Percentiles rank a stretch among this genome's conserved stretches.
These are phyloP conservation scores for Physcia stellaris DNA, from an alignment of 495 filamentous ascomycete species.

Conservation along the genomic window DNA sequence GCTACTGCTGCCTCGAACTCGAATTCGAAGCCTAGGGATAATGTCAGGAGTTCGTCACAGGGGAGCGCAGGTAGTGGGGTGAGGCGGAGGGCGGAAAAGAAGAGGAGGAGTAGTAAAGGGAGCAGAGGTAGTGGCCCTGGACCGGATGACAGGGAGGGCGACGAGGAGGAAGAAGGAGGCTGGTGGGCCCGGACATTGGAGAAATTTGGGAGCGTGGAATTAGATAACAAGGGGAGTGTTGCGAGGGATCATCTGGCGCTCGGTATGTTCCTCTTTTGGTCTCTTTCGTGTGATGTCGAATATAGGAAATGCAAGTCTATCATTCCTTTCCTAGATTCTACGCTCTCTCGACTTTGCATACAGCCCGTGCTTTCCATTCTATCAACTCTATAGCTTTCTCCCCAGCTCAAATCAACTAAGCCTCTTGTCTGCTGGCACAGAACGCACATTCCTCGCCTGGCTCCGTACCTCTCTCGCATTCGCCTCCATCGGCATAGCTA, in stretches of 20 bases:
- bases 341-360: background rate
- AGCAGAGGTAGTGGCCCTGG: background rate
- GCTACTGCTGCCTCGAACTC: constrained; percentile 1
- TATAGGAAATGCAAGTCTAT: no score
- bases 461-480: constrained; percentile 90
- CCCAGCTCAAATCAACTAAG: no score
- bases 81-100: background rate
- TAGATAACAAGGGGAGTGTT: constrained; percentile 95
- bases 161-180: constrained; percentile 18
- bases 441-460: constrained; percentile 96
- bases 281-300: no score
- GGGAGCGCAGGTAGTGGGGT: background rate
- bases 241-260: constrained; percentile 89
- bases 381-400: background rate
- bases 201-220: constrained; percentile 69
- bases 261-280: constrained; percentile 39
- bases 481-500: constrained; percentile 88
- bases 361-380: background rate
- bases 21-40: background rate
- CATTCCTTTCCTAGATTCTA: constrained; percentile 1
- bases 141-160: constrained; percentile 2
- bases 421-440: constrained; percentile 27
- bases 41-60: background rate
- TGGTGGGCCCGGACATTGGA: constrained; percentile 42
- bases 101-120: no score